These are phyloP conservation scores for Triglochin maritima DNA, from an alignment of 106 monocot genomes.

Conservation along the genomic window DNA sequence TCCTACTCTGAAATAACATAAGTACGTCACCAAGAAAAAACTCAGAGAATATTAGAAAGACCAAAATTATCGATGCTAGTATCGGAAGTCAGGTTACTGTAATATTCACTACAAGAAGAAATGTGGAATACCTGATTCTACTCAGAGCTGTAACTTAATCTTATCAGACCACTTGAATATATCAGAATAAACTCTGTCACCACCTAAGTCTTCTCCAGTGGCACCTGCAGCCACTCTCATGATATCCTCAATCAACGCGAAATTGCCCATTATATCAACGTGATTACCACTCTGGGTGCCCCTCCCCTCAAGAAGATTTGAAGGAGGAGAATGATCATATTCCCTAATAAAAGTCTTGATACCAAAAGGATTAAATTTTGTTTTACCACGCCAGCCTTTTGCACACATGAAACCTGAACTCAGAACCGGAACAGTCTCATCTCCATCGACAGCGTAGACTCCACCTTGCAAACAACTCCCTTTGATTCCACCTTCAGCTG, in stretches of 20 bases:
- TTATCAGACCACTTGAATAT: constrained; percentile 97
- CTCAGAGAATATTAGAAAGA: no score
- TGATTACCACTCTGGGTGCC: constrained; percentile 97
- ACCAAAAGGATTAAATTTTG: constrained; percentile 85
- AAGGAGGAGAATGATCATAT: constrained; percentile 79
- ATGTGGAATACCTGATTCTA: constrained; percentile 17
- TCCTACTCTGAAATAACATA: no score
- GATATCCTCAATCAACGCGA: constrained; percentile 89
- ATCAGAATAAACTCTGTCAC: constrained; percentile 83
- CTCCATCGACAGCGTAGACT: constrained; percentile 64
- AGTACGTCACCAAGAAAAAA: no score
- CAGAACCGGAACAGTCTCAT: constrained; percentile 94
- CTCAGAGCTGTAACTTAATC: constrained; percentile 62
- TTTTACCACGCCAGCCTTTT: constrained; percentile 90
- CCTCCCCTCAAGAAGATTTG: constrained; percentile 78
- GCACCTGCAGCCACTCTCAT: constrained; percentile 93
- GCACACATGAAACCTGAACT: constrained; percentile 97
- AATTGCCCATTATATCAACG: constrained; percentile 99
- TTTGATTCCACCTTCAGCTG: constrained; percentile 53
- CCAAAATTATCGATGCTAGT: no score
- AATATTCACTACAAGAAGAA: neutral
- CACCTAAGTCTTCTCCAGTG: constrained; percentile 80
- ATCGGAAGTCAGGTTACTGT: no score
- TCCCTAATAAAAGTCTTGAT: constrained; percentile 76
- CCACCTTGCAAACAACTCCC: constrained; percentile 66